phyloP scores from a whole-genome alignment of 345 rosid genomes.

The Gossypium anomalum region DNA sequence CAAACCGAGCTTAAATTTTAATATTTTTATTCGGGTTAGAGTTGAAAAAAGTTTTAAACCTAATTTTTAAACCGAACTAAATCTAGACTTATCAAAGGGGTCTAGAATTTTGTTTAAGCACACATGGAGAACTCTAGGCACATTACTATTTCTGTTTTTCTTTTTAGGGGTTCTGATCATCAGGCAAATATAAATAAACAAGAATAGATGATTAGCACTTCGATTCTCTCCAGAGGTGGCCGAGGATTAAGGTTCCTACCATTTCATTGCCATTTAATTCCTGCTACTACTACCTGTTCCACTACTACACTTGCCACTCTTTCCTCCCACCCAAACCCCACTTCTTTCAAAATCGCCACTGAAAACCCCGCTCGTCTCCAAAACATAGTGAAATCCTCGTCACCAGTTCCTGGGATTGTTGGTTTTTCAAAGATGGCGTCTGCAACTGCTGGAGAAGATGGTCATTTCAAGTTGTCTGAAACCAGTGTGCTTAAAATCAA shows the following conservation, averaged over 20 bases:
- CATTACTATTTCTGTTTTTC: neutral
- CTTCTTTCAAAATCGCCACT: neutral
- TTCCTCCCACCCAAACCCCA: slow-evolving; percentile 9
- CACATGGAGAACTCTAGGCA: too few relatives aligned
- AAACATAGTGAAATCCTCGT: slow-evolving; percentile 8
- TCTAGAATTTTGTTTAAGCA: too few relatives aligned
- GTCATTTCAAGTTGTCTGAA: slow-evolving; percentile 47
- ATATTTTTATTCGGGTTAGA: accelerated
- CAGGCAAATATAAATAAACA: neutral
- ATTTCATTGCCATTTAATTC: neutral
- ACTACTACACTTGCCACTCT: neutral
- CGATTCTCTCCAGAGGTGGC: slow-evolving; percentile 7
- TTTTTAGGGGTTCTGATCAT: neutral
- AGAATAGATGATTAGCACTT: neutral
- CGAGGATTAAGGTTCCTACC: neutral
- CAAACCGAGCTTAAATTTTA: accelerated
- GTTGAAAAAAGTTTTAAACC: accelerated
- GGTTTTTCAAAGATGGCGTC: slow-evolving; percentile 40
- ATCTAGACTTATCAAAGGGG: accelerated
- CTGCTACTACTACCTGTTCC: neutral
- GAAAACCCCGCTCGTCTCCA: neutral
- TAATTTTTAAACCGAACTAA: too few relatives aligned
- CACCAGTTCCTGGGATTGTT: slow-evolving; percentile 13
- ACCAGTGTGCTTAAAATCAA: slow-evolving; percentile 49
- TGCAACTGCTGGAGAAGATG: slow-evolving; percentile 15